These are phyloP conservation scores for Linanthus parryae DNA, from an alignment of 148 eudicot genomes.

Conservation along the genomic window DNA sequence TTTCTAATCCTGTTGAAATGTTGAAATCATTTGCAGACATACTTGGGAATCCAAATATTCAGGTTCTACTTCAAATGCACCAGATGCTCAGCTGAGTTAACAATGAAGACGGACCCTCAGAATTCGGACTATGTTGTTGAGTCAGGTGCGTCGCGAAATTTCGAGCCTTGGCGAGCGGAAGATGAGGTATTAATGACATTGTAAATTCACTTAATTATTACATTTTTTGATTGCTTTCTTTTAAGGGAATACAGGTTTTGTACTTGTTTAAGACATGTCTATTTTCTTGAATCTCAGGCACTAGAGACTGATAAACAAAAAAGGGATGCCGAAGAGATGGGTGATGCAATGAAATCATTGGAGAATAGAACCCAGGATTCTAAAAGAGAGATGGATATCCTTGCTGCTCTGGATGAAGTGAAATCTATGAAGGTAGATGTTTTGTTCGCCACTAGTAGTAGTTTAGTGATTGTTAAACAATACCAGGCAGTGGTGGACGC, in stretches of 20 bases:
- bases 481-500: too few relatives aligned
- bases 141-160: slow-evolving; percentile 79
- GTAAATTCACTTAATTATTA: too few relatives aligned
- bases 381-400: slow-evolving; percentile 89
- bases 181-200: slow-evolving; percentile 96
- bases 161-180: slow-evolving; percentile 88
- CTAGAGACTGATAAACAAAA: too few relatives aligned
- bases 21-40: slow-evolving; percentile 46
- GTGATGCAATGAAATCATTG: slow-evolving; percentile 93
- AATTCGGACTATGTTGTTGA: slow-evolving; percentile 88
- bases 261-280: too few relatives aligned
- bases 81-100: slow-evolving; percentile 76
- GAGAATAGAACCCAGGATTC: slow-evolving; percentile 86
- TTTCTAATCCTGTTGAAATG: too few relatives aligned
- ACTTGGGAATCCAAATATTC: slow-evolving; percentile 83
- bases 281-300: too few relatives aligned
- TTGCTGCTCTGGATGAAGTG: slow-evolving; percentile 91
- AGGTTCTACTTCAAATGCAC: slow-evolving; percentile 92
- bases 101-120: slow-evolving; percentile 84
- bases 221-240: too few relatives aligned
- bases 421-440: slow-evolving; percentile 72
- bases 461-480: neutral
- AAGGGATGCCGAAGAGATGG: too few relatives aligned
- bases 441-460: too few relatives aligned
- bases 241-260: too few relatives aligned